Evolutionary conservation across 441 rosid genomes (phyloP).

Genomic region (Geranium incanum): DNA sequence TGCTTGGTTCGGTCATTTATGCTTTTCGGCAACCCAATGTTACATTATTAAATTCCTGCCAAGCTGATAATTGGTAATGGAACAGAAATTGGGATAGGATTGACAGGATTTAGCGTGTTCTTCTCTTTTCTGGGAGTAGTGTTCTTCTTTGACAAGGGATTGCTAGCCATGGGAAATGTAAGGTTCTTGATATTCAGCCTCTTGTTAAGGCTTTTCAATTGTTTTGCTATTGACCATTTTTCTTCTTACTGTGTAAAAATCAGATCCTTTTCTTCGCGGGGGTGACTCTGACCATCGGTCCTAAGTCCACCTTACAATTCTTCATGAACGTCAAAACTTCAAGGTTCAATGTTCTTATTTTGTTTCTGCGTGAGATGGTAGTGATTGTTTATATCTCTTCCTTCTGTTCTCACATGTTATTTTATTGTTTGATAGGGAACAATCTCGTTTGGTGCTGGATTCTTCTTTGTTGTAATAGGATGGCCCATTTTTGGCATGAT

Average conservation of each 20-base stretch:
- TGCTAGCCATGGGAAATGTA: conserved; percentile 97
- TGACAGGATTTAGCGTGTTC: conserved; percentile 90
- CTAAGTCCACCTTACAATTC: conserved; percentile 79
- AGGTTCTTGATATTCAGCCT: conserved; percentile 20
- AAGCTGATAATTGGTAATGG: neutral
- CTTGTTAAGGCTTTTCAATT: neutral
- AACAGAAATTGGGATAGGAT: conserved; percentile 83
- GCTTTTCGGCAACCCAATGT: too few relatives aligned
- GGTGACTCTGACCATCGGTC: conserved; percentile 82
- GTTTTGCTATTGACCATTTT: neutral
- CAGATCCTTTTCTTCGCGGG: conserved; percentile 89
- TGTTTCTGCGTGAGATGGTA: neutral
- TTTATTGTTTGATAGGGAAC: conserved; percentile 54
- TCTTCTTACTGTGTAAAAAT: conserved; percentile 18
- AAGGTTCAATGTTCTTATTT: conserved; percentile 40
- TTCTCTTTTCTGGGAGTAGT: conserved; percentile 78
- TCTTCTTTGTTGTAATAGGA: conserved; percentile 76
- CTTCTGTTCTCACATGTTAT: neutral
- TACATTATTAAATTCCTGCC: too few relatives aligned
- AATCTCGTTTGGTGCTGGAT: conserved; percentile 76
- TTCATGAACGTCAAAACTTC: conserved; percentile 69
- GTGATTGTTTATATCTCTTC: conserved; percentile 9
- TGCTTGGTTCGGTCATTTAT: too few relatives aligned
- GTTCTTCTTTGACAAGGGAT: conserved; percentile 85
- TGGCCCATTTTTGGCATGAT: conserved; percentile 91